Percentiles rank a stretch among this genome's conserved stretches.
phyloP scores from a whole-genome alignment of 2,329 filamentous ascomycete species.

The Paecilomyces formosus region DNA sequence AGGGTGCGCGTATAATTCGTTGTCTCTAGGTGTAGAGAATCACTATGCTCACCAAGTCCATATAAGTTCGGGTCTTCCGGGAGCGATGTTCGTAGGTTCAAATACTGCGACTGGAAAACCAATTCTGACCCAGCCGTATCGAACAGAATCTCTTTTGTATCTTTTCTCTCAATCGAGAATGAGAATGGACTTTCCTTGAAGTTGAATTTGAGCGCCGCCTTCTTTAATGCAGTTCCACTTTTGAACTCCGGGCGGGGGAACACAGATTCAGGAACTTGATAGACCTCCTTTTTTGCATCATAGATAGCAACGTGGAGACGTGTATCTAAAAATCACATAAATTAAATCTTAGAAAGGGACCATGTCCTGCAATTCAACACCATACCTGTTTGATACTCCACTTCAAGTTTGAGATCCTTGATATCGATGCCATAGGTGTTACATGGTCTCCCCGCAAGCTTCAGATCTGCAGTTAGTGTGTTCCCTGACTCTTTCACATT shows the following conservation, averaged over 20 bases:
- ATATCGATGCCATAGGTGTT: slow-evolving; percentile 55
- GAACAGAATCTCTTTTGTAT: slow-evolving; percentile 45
- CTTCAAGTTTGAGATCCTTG: slow-evolving; percentile 47
- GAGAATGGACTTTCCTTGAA: slow-evolving; percentile 55
- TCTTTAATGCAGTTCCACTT: slow-evolving; percentile 37
- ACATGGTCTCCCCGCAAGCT: slow-evolving; percentile 59
- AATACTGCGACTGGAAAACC: slow-evolving; percentile 71
- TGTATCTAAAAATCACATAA: slow-evolving; percentile 38
- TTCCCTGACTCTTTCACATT: slow-evolving; percentile 23
- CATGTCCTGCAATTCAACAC: neutral
- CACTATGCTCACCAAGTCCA: slow-evolving; percentile 70
- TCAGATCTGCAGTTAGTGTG: slow-evolving; percentile 62
- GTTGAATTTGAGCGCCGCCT: slow-evolving; percentile 39
- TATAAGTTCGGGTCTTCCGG: slow-evolving; percentile 65
- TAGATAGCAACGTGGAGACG: slow-evolving; percentile 70
- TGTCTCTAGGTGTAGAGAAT: slow-evolving; percentile 61
- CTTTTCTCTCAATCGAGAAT: slow-evolving; percentile 48
- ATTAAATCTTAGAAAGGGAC: neutral
- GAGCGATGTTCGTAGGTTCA: slow-evolving; percentile 63
- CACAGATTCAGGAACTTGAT: slow-evolving; percentile 65
- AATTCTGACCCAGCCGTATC: slow-evolving; percentile 60
- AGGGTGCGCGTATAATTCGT: slow-evolving; percentile 63
- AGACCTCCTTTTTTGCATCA: slow-evolving; percentile 62
- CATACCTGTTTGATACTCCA: slow-evolving; percentile 55
- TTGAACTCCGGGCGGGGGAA: slow-evolving; percentile 51